Evolutionary conservation across 2,329 filamentous ascomycete genomes (phyloP).

Genomic region (Fusarium anguioides): DNA sequence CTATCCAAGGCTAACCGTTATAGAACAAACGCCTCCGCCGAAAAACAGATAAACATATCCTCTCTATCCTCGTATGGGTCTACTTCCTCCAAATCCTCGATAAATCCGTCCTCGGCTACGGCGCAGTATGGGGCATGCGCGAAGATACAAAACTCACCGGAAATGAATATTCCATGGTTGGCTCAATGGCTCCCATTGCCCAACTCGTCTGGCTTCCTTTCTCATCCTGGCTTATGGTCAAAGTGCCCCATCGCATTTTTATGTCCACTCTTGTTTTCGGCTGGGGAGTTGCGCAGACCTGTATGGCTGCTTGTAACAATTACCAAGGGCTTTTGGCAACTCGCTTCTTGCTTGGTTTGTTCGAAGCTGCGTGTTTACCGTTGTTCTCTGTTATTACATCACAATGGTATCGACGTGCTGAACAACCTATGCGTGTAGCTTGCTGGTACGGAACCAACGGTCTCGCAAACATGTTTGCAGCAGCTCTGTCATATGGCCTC

Average conservation of each 20-base stretch:
- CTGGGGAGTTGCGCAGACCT: conserved; percentile 57
- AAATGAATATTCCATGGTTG: conserved; percentile 67
- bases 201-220: conserved; percentile 71
- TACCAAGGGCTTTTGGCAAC: conserved; percentile 62
- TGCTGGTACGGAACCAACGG: conserved; percentile 76
- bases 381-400: conserved; percentile 60
- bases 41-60: conserved; percentile 70
- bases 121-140: conserved; percentile 65
- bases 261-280: conserved; percentile 62
- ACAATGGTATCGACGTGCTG: conserved; percentile 61
- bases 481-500: conserved; percentile 66
- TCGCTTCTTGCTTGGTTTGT: conserved; percentile 60
- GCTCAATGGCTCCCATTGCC: conserved; percentile 68
- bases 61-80: conserved; percentile 66
- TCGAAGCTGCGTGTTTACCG: conserved; percentile 64
- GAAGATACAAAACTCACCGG: conserved; percentile 62
- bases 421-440: conserved; percentile 72
- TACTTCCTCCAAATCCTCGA: conserved; percentile 70
- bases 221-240: conserved; percentile 69
- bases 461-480: conserved; percentile 66
- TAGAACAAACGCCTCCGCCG: conserved; percentile 61
- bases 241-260: conserved; percentile 67
- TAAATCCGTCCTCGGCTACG: conserved; percentile 67
- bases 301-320: conserved; percentile 59
- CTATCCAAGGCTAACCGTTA: too few species aligned